Evolutionary conservation across 257 asterid genomes (phyloP).

Genomic region (Solanum dulcamara): DNA sequence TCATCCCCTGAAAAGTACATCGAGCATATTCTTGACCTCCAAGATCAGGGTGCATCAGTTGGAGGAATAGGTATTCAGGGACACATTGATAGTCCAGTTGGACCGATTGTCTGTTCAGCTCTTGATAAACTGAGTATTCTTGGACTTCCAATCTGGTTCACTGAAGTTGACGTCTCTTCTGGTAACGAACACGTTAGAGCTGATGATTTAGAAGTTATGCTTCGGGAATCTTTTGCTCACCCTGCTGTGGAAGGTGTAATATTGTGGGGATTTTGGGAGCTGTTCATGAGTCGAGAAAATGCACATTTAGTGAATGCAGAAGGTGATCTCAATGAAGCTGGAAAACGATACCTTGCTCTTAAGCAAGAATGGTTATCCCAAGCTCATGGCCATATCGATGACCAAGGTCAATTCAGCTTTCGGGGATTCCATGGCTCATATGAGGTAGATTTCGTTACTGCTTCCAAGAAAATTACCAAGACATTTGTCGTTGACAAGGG

Average conservation of each 20-base stretch:
- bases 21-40: constrained; percentile 60
- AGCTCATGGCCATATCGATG: constrained; percentile 41
- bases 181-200: constrained; percentile 64
- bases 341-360: constrained; percentile 44
- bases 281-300: constrained; percentile 73
- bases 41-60: constrained; percentile 70
- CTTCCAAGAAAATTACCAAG: constrained; percentile 26
- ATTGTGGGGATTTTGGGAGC: constrained; percentile 95
- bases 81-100: constrained; percentile 66
- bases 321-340: constrained; percentile 76
- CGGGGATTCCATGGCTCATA: constrained; percentile 79
- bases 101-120: constrained; percentile 53
- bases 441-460: constrained; percentile 29
- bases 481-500: constrained; percentile 60
- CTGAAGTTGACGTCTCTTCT: constrained; percentile 76
- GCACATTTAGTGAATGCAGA: constrained; percentile 63
- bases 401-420: constrained; percentile 35
- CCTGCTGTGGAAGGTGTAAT: constrained; percentile 84
- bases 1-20: constrained; percentile 75
- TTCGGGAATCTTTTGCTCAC: constrained; percentile 79
- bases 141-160: constrained; percentile 90
- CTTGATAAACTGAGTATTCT: constrained; percentile 61
- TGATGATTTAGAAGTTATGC: constrained; percentile 77
- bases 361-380: constrained; percentile 67
- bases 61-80: constrained; percentile 95